A percentile compares a stretch with the other conserved stretches of the same genome.
Evolutionary conservation across 306 rosid species (phyloP).

Genomic region (Dicorynia guianensis): DNA sequence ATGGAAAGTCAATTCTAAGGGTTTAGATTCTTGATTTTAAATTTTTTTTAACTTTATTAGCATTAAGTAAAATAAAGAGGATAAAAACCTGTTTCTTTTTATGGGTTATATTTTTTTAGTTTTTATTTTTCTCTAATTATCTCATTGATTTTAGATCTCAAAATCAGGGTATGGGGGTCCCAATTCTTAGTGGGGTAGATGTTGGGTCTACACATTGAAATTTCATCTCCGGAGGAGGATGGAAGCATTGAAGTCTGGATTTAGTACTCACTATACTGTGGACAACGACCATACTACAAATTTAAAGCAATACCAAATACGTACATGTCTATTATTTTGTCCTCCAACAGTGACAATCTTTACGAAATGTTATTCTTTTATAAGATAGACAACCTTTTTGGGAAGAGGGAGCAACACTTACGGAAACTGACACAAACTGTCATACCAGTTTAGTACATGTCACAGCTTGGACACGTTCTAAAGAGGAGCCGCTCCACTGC

Average conservation of each 20-base stretch:
- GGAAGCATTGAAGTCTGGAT: conserved; percentile 22
- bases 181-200: conserved; percentile 43
- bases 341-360: not conserved
- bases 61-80: no score
- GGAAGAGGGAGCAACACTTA: conserved; percentile 15
- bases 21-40: no score
- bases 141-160: no score
- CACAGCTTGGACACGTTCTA: conserved; percentile 28
- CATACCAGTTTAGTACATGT: not conserved
- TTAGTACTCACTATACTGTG: conserved; percentile 29
- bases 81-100: no score
- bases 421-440: conserved; percentile 33
- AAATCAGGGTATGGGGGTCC: no score
- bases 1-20: no score
- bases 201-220: conserved; percentile 23
- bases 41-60: no score
- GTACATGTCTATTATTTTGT: not conserved
- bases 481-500: not conserved
- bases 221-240: conserved; percentile 33
- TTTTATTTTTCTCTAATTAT: no score
- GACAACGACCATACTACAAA: conserved; percentile 26
- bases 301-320: not conserved
- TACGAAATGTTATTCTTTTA: not conserved
- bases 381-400: conserved; percentile 2
- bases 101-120: no score